Evolutionary conservation across 345 rosid species (phyloP), one percentile per base, ranked within the genome.

Genomic region (Hypericum perforatum): DNA sequence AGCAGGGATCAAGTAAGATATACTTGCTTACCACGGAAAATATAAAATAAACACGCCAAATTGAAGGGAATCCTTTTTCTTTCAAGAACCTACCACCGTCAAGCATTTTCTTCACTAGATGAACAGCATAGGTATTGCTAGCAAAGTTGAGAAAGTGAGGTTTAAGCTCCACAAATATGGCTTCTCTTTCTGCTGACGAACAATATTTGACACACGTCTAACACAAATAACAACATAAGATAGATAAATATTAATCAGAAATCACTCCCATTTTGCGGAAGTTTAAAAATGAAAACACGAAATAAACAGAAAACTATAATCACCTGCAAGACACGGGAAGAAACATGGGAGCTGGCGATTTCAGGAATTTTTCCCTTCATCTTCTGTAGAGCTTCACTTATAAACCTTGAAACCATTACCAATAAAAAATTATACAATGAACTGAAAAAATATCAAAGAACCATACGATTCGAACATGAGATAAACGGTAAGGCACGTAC

Each of bases 251-350:
- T 3, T 9, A 37, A 53, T 9, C 40, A 3, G n/a, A 13, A n/a
- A 45, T 47, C 37, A 40, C 10, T 7, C 16, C 29, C 51, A 37
- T 5, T 32, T 32, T 39, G 41, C 6, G 48, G 53, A 9, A 22
- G 32, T 22, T 22, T 5, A 5, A 45, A 6, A 13, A 29, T 11
- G 13, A 1, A 5, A 49, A 7, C 6, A 5, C 0, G 41, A 37
- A 52, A 11, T 9, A 45, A 7, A 42, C 47, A 52, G 39, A 48
- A 38, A 36, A 7, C 41, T 56, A 58, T 38, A 44, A 10, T 43
- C 10, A 94, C 99, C 97, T 94, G 97, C 68, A 94, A 74, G 60
- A 94, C 88, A 53, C 95, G 97, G 16, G 98, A 88, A 43, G 91
- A 83, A 53, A 92, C 82, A 65, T 85, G 82, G 56, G 99, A 79